These are phyloP conservation scores for Fusarium floridanum DNA, from an alignment of 2,329 filamentous ascomycete genomes.

Conservation along the genomic window DNA sequence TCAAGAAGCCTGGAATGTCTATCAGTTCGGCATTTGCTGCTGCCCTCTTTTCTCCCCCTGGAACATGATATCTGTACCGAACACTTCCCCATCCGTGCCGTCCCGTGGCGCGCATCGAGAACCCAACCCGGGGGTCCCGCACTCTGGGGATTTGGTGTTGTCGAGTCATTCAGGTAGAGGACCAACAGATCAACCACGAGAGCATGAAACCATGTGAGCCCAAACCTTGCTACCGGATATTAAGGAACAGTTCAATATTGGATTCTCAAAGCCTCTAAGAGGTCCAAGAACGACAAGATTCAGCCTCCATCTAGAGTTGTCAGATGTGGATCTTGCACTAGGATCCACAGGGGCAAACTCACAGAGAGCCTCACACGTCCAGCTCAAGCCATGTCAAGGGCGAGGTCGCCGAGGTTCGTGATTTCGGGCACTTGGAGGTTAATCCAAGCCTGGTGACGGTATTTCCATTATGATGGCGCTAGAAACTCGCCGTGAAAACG, in stretches of 20 bases:
- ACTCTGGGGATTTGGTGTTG: background rate
- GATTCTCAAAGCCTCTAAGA: background rate
- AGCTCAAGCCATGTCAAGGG: background rate
- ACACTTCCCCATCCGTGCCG: constrained; percentile 28
- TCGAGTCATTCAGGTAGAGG: background rate
- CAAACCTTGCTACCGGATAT: background rate
- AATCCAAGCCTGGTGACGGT: background rate
- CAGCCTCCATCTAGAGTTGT: background rate
- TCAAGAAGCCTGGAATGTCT: constrained; percentile 14
- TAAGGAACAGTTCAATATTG: background rate
- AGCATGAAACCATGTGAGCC: background rate
- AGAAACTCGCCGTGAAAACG: background rate
- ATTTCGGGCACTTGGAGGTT: background rate
- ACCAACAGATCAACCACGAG: background rate
- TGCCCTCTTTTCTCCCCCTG: constrained; percentile 20
- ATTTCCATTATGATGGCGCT: background rate
- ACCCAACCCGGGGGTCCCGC: background rate
- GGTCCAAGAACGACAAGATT: background rate
- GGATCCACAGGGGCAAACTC: background rate
- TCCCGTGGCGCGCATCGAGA: constrained; percentile 9
- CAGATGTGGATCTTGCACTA: background rate
- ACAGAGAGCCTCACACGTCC: background rate
- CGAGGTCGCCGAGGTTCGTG: background rate
- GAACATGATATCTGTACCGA: constrained; percentile 13
- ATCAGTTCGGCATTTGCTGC: constrained; percentile 8